Evolutionary conservation across 768 basidiomycete species (phyloP).

Genomic region (Podaxis pistillaris): DNA sequence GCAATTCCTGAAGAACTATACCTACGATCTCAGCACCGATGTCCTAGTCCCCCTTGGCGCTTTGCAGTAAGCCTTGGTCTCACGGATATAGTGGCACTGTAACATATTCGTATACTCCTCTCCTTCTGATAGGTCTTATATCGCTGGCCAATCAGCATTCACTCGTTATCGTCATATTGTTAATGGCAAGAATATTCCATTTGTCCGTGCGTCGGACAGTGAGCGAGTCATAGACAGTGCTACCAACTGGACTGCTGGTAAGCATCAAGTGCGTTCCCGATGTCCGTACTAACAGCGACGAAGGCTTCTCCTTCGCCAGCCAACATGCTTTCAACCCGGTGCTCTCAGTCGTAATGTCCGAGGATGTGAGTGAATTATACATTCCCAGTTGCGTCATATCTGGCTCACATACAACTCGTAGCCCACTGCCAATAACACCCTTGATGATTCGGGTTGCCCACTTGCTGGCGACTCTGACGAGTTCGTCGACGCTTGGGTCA

Average conservation of each 20-base stretch:
- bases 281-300: not conserved
- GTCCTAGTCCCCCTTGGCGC: constrained; percentile 68
- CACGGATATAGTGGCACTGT: not conserved
- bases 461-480: constrained; percentile 44
- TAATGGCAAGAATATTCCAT: constrained; percentile 42
- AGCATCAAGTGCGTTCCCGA: not conserved
- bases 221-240: constrained; percentile 69
- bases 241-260: constrained; percentile 69
- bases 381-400: not conserved
- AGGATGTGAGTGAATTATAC: constrained; percentile 39
- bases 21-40: constrained; percentile 54
- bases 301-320: constrained; percentile 64
- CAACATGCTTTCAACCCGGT: constrained; percentile 40
- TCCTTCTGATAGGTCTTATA: constrained; percentile 28
- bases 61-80: constrained; percentile 46
- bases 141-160: constrained; percentile 51
- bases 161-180: constrained; percentile 54
- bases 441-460: constrained; percentile 67
- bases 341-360: constrained; percentile 56
- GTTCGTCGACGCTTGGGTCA: constrained; percentile 52
- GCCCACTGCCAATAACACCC: constrained; percentile 51
- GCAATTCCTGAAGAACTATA: constrained; percentile 55
- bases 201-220: constrained; percentile 45
- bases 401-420: not conserved
- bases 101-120: not conserved